A percentile compares a stretch with the other conserved stretches of the same genome.
Conservation (phyloP, 1,139 yeast species). For the Pichia sp. region DNA sequence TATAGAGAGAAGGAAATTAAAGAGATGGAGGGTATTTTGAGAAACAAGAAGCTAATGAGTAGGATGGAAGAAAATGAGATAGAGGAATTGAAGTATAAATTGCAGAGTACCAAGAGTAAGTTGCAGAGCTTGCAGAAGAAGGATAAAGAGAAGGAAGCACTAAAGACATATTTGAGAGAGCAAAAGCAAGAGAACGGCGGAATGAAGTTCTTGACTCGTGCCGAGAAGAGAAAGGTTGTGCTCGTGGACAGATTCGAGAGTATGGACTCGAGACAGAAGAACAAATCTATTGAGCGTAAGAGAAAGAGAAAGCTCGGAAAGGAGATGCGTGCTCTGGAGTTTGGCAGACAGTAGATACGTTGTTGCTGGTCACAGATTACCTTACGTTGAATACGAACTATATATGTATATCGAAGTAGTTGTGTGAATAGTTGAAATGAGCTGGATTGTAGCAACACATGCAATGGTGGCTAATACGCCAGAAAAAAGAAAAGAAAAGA, state of each 20-base stretch:
- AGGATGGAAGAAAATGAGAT: constrained; percentile 42
- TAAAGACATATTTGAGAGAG: constrained; percentile 44
- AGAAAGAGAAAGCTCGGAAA: constrained; percentile 90
- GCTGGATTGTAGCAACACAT: no score
- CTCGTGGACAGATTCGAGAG: constrained; percentile 83
- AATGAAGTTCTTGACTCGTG: constrained; percentile 60
- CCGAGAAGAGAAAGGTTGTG: constrained; percentile 76
- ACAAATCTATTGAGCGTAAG: constrained; percentile 85
- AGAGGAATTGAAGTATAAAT: constrained; percentile 43
- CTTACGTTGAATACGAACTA: no score
- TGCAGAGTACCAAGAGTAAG: constrained; percentile 64
- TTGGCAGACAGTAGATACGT: constrained; percentile 25
- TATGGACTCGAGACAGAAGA: constrained; percentile 79
- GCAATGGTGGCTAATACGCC: no score
- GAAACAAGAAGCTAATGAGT: constrained; percentile 44
- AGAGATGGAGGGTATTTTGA: constrained; percentile 50
- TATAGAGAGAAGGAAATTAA: constrained; percentile 68
- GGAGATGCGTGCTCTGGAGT: constrained; percentile 78
- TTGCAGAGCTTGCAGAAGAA: constrained; percentile 70
- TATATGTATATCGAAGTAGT: no score
- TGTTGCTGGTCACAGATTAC: no score
- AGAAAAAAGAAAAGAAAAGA: no score
- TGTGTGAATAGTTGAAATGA: no score
- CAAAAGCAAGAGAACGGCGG: constrained; percentile 28
- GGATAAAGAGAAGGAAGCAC: constrained; percentile 64